Base-by-base conservation (phyloP, 495 filamentous ascomycete genomes). In the Aspergillus egyptiacus region DNA sequence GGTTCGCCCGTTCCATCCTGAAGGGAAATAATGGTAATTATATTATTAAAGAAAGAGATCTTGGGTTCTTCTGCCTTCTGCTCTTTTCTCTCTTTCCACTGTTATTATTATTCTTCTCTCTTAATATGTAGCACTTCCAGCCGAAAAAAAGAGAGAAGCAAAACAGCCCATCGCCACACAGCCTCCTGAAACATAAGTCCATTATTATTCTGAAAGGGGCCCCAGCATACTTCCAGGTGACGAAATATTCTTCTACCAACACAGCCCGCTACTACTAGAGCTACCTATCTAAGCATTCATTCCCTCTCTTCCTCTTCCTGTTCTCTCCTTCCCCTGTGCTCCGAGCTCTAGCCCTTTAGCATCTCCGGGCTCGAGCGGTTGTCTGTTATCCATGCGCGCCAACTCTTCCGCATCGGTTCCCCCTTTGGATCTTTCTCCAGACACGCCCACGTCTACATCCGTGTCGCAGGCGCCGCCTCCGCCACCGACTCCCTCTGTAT, bases 321-420 rank as follows among this genome's bases (percentile, higher is more conserved):
- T 46, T 20, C 37, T 41, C 11, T 50, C 39, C 36, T 33, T 24
- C 25, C 37, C 4, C 14, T 45, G 4, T 19, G 11, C 32, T 22
- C 23, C 20, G 14, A 24, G 24, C 33, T 44, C 42, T 48, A 51
- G 48, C 41, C 45, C 40, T 50, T 32, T 28, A 39, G 32, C 27
- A 9, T 14, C 19, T 39, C 44, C 50, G 53, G 48, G 43, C 50
- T 49, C 51, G 55, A 45, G 49, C 46, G 47, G 47, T 47, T 40
- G 51, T 48, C 53, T 55, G 57, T 38, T 59, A 63, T 58, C 63
- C 60, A 74, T 72, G 68, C 71, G 65, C 65, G 68, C 69, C 59
- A 64, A 67, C 57, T 62, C 59, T 56, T 54, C 64, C 58, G 56
- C 51, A 46, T 63, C 62, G 57, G 54, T 57, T 50, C 54, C 60